These are phyloP conservation scores for Salicornia ramosissima DNA, from an alignment of 148 eudicot genomes.

Conservation along the genomic window DNA sequence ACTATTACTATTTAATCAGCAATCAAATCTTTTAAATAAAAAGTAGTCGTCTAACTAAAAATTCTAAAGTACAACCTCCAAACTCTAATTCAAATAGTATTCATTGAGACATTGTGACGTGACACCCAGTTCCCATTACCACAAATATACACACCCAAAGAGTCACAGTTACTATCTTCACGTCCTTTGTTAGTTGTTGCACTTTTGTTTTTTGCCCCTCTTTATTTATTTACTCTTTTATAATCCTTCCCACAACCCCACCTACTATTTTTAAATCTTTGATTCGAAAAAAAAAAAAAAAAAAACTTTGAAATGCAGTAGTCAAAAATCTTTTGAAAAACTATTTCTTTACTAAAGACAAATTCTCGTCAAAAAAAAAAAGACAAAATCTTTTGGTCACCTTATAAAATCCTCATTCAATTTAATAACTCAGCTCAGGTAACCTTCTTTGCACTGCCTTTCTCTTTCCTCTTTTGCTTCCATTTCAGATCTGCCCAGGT, in stretches of 20 bases:
- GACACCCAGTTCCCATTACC: constrained; percentile 17
- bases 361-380: not conserved
- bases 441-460: not conserved
- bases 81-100: too few relatives aligned
- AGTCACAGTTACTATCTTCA: constrained; percentile 22
- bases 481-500: constrained; percentile 34
- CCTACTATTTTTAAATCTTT: not conserved
- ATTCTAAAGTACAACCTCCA: too few relatives aligned
- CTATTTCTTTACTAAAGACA: constrained; percentile 7
- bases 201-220: not conserved
- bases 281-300: too few relatives aligned
- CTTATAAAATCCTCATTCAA: constrained; percentile 19
- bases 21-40: too few relatives aligned
- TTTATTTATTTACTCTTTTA: not conserved
- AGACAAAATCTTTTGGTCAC: not conserved
- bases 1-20: too few relatives aligned
- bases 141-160: constrained; percentile 2
- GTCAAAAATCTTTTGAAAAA: not conserved
- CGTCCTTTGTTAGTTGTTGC: constrained; percentile 8
- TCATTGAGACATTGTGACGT: constrained; percentile 20
- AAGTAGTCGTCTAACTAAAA: too few relatives aligned
- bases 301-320: not conserved
- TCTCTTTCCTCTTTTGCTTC: constrained; percentile 12
- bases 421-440: constrained; percentile 8
- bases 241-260: not conserved